A percentile compares a stretch with the other conserved stretches of the same genome.
These are phyloP conservation scores for Daldinia decipiens DNA, from an alignment of 495 filamentous ascomycete species.

Conservation along the genomic window DNA sequence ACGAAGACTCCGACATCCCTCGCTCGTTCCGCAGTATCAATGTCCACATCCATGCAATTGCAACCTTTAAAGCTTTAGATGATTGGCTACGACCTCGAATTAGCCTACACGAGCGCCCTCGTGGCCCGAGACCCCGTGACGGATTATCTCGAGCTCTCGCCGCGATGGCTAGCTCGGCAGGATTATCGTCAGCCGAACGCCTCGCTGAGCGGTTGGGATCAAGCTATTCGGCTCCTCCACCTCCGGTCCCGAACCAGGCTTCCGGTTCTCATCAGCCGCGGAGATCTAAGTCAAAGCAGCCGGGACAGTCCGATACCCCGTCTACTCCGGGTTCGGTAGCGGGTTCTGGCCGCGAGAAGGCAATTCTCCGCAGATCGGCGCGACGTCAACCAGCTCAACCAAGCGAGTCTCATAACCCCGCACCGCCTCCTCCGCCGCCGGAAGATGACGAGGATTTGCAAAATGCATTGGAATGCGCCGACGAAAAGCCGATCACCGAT, in stretches of 20 bases:
- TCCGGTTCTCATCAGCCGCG: constrained; percentile 55
- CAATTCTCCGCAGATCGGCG: constrained; percentile 62
- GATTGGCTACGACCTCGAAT: constrained; percentile 96
- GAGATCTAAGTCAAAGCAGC: constrained; percentile 60
- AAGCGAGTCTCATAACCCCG: constrained; percentile 53
- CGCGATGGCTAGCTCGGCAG: constrained; percentile 83
- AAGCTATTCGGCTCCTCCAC: constrained; percentile 48
- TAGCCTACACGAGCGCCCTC: constrained; percentile 81
- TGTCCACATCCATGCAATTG: constrained; percentile 98
- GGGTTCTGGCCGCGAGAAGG: constrained; percentile 58
- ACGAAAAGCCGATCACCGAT: constrained; percentile 85
- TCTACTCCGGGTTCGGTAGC: constrained; percentile 51
- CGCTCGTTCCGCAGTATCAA: constrained; percentile 88
- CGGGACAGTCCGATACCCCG: constrained; percentile 48
- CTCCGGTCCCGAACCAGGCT: constrained; percentile 49
- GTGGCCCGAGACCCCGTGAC: constrained; percentile 72
- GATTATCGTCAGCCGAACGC: constrained; percentile 58
- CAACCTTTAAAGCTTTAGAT: constrained; percentile 95
- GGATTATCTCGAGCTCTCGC: constrained; percentile 73
- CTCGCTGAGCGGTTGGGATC: constrained; percentile 55
- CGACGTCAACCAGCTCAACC: constrained; percentile 62
- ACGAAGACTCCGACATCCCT: constrained; percentile 90
- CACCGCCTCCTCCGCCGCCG: constrained; percentile 61
- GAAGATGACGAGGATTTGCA: constrained; percentile 67
- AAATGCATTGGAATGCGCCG: constrained; percentile 87